Conservation (phyloP, 495 filamentous ascomycete genomes). For the Lasiosphaeria miniovina region DNA sequence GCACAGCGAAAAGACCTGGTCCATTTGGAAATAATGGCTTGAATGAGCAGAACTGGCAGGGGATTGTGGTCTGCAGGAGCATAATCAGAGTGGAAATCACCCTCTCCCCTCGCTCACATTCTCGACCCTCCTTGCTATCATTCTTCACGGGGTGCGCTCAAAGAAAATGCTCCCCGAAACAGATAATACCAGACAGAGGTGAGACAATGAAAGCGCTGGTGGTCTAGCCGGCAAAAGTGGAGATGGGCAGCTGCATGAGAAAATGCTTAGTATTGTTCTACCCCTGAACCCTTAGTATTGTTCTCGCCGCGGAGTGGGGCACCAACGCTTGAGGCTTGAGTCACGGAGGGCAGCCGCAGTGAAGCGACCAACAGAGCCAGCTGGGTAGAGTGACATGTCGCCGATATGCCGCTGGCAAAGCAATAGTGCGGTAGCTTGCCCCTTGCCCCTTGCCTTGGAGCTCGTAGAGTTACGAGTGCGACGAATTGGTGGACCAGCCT, state of each 20-base stretch:
- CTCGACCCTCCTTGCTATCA: not conserved
- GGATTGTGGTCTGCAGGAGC: not conserved
- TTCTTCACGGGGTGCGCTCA: not conserved
- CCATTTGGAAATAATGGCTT: not conserved
- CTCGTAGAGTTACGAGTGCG: not conserved
- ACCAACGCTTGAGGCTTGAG: no score
- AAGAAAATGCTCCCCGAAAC: not conserved
- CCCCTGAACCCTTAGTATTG: constrained; percentile 3
- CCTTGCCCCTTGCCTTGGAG: not conserved
- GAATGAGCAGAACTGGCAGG: not conserved
- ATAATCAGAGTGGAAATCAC: not conserved
- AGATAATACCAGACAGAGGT: not conserved
- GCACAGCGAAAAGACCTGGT: not conserved
- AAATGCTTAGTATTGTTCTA: constrained; percentile 1
- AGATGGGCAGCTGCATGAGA: not conserved
- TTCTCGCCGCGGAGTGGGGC: not conserved
- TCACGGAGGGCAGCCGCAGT: not conserved
- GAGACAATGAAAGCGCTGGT: not conserved
- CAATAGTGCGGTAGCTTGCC: not conserved
- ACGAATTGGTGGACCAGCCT: not conserved
- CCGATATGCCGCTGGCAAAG: not conserved
- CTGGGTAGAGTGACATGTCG: not conserved
- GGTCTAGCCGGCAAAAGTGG: not conserved
- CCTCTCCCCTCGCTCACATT: not conserved
- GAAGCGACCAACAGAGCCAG: not conserved